These are phyloP conservation scores for sunflower (Helianthus annuus) DNA, from an alignment of 129 eudicot species.

Conservation along the genomic window DNA sequence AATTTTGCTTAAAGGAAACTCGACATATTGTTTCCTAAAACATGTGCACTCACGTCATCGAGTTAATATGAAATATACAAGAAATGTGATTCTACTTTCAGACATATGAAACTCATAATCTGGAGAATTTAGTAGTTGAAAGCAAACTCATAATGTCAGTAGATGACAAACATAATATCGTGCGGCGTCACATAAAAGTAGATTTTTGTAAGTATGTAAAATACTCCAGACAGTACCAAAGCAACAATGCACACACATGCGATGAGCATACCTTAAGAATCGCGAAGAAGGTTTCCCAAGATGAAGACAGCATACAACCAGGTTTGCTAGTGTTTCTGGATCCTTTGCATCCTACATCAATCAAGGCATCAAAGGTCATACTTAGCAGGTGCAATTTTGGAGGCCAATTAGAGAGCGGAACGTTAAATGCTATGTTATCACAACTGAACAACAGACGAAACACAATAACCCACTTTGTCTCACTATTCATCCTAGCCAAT, in stretches of 20 bases:
- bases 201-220: too few relatives aligned
- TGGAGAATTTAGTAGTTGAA: neutral
- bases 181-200: too few relatives aligned
- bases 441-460: neutral
- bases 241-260: neutral
- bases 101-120: neutral
- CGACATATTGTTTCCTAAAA: neutral
- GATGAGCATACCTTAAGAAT: slow-evolving; percentile 61
- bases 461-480: too few relatives aligned
- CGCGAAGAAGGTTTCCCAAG: slow-evolving; percentile 81
- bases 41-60: neutral
- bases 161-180: neutral
- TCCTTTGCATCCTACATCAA: slow-evolving; percentile 81
- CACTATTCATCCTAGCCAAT: too few relatives aligned
- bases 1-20: neutral
- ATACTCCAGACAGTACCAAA: too few relatives aligned
- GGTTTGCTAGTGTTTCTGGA: slow-evolving; percentile 89
- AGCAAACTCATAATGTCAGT: neutral
- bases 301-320: slow-evolving; percentile 91
- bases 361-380: slow-evolving; percentile 14
- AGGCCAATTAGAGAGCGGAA: neutral
- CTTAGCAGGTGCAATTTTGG: neutral
- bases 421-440: neutral
- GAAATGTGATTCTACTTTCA: neutral
- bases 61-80: neutral